Evolutionary conservation across 2,329 filamentous ascomycete genomes (phyloP).

Genomic region (Colletotrichum zoysiae): DNA sequence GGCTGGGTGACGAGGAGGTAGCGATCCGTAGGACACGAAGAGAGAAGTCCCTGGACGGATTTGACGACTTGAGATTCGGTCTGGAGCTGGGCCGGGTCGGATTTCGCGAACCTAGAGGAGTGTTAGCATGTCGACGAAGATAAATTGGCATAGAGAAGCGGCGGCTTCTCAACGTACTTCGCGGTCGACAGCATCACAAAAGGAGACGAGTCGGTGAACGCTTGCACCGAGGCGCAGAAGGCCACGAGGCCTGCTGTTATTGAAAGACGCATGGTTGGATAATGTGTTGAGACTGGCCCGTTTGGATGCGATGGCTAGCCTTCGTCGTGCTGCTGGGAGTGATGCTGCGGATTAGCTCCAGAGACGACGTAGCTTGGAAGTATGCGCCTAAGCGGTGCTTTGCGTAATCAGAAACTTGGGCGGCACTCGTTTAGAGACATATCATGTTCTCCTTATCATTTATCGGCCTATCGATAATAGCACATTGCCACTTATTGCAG

Average conservation of each 20-base stretch:
- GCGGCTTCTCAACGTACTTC: conserved; percentile 67
- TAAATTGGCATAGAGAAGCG: background rate
- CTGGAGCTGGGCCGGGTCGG: conserved; percentile 60
- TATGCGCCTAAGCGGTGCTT: conserved; percentile 13
- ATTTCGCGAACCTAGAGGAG: conserved; percentile 50
- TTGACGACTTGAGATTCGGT: conserved; percentile 59
- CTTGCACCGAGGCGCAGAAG: conserved; percentile 71
- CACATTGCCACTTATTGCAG: background rate
- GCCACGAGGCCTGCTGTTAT: conserved; percentile 64
- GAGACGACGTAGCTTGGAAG: conserved; percentile 19
- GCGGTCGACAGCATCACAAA: conserved; percentile 90
- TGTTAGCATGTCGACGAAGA: conserved; percentile 28
- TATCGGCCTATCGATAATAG: background rate
- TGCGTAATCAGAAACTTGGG: conserved; percentile 10
- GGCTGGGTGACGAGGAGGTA: conserved; percentile 86
- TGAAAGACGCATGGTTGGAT: conserved; percentile 65
- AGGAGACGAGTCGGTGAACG: conserved; percentile 88
- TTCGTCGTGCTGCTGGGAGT: conserved; percentile 24
- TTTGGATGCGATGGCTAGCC: conserved; percentile 37
- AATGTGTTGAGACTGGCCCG: conserved; percentile 29
- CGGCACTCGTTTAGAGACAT: background rate
- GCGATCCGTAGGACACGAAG: conserved; percentile 76
- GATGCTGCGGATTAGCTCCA: conserved; percentile 22
- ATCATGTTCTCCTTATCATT: background rate
- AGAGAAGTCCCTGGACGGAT: conserved; percentile 65